Evolutionary conservation across 257 asterid species (phyloP), one percentile per base, ranked within the genome.

Genomic region (Ballota nigra): DNA sequence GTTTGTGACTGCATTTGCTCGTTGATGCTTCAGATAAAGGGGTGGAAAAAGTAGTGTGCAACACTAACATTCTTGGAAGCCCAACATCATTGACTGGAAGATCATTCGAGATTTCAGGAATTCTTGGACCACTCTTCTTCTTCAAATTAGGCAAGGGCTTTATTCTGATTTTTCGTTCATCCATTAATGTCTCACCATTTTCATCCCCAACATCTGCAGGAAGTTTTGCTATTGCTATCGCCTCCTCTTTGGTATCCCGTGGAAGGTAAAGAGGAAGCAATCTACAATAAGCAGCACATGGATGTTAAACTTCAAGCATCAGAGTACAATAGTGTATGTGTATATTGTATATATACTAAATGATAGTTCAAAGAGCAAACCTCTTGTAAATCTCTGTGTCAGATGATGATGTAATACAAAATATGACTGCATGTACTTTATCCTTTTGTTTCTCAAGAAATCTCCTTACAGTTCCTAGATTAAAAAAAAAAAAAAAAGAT

Each of bases 161-260:
- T 83, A 95, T 95, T 81, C 98, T 88, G 82, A 95, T 95, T 79
- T 89, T 88, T 51, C 99, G 96, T 78, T 95, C 99, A 77, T 85
- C 96, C 33, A 89, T 86, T 34, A 83, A 81, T 34, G 98, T 89
- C 78, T 89, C 99, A 31, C 99, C 99, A 85, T 95, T 89, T 87
- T 92, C 98, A 87, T 95, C 99, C 70, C 99, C 99, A 74, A 95
- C 98, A 82, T 95, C 99, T 12, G 94, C 84, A 41, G 99, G 99
- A 73, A 95, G 97, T 82, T 89, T 95, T 40, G 87, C 74, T 33
- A 77, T 74, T 36, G 96, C 97, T 57, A 88, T 72, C 78, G 77
- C 84, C 79, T 92, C 99, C 83, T 95, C 99, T 28, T 79, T 88
- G 55, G 84, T 87, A 79, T 92, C 92, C 66, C 98, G 86, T 26